Evolutionary conservation across 2,329 filamentous ascomycete species (phyloP), one percentile per base, ranked within the genome.

Genomic region (Aspergillus japonicus): DNA sequence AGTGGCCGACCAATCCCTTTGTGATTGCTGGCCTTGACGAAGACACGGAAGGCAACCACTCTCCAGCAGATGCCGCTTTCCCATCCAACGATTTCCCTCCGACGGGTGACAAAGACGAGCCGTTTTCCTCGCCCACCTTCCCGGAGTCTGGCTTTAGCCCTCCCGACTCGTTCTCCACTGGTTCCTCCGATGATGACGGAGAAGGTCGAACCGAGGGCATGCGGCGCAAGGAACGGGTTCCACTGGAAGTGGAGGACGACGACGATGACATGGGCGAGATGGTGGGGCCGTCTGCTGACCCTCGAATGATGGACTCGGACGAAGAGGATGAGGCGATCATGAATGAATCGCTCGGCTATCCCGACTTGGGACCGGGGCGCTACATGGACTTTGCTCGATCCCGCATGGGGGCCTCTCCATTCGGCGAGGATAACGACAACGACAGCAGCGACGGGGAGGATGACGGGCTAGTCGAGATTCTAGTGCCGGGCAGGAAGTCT

Each of bases 261-360:
- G 77, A 78, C 50, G 78, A 79, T 54, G 77, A 80, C 47, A 80
- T 80, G 77, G 78, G 78, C 73, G 83, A 73, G 58, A 80, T 80
- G 75, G 77, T 80, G 16, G 76, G 71, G 39, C 81, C 64, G 64
- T 75, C 42, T 68, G 75, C 57, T 69, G 75, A 69, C 47, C 79
- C 78, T 50, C 81, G 77, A 29, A 81, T 80, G 58, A 68, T 80
- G 69, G 82, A 82, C 54, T 82, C 81, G 29, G 80, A 81, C 35
- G 83, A 82, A 14, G 79, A 80, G 39, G 81, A 84, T 12, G 83
- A 85, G 5, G 83, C 75, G 24, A 74, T 78, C 42, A 77, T 85
- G 29, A 85, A 87, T 47, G 86, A 89, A 63, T 87, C 88, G 67
- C 85, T 89, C 75, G 87, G 87, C 14, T 88, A 89, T 59, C 89